These are phyloP conservation scores for Aspergillus campestris DNA, from an alignment of 495 filamentous ascomycete species.

Conservation along the genomic window DNA sequence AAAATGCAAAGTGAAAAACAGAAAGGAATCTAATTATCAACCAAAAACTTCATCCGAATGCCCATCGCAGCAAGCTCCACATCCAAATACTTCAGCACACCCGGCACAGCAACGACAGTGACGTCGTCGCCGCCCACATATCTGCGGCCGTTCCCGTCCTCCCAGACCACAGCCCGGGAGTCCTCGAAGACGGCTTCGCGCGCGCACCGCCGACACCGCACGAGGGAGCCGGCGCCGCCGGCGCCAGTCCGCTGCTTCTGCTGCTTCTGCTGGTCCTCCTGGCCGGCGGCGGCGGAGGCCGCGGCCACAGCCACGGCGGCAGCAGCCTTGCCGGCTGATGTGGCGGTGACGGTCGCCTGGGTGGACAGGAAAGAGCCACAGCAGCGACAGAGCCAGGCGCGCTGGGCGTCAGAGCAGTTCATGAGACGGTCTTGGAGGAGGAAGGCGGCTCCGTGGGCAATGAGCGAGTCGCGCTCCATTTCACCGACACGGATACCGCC, in stretches of 20 bases:
- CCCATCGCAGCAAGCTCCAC: conserved; percentile 94
- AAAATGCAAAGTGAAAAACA: neutral
- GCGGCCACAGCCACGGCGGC: conserved; percentile 25
- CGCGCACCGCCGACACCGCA: conserved; percentile 81
- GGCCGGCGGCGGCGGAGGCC: conserved; percentile 16
- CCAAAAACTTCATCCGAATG: conserved; percentile 78
- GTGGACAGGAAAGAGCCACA: conserved; percentile 87
- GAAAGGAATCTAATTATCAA: conserved; percentile 38
- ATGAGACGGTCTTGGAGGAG: conserved; percentile 89
- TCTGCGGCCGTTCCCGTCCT: conserved; percentile 72
- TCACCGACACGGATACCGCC: conserved; percentile 98
- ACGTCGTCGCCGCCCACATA: conserved; percentile 86
- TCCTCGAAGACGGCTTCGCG: conserved; percentile 53
- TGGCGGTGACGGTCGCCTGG: conserved; percentile 54
- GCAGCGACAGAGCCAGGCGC: conserved; percentile 75
- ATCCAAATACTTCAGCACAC: conserved; percentile 86
- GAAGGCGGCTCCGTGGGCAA: conserved; percentile 93
- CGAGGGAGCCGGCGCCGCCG: conserved; percentile 52
- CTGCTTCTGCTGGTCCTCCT: no score
- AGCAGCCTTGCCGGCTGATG: conserved; percentile 20
- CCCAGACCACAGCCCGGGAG: conserved; percentile 70
- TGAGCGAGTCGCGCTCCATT: conserved; percentile 93
- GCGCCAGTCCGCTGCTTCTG: conserved; percentile 16
- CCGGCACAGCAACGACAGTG: conserved; percentile 83
- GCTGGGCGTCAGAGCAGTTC: conserved; percentile 89